Conservation (phyloP, 2,329 filamentous ascomycete species). For the Sarocladium strictum region DNA sequence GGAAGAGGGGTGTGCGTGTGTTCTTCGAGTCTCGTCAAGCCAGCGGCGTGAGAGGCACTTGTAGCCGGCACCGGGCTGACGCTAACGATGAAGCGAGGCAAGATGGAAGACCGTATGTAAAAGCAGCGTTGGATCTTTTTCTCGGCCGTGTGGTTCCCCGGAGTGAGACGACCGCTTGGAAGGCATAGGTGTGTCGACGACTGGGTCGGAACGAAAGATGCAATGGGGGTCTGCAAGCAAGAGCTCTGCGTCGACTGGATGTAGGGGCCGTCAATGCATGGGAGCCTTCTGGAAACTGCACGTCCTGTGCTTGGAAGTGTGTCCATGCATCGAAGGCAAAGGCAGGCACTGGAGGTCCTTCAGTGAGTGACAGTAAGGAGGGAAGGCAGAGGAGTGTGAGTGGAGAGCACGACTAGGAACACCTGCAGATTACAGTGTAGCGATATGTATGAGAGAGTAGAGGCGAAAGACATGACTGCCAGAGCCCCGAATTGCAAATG, state of each 20-base stretch:
- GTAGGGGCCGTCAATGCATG: not conserved
- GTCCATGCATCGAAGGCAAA: not conserved
- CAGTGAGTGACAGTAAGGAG: not conserved
- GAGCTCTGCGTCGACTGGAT: constrained; percentile 9
- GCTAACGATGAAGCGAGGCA: not conserved
- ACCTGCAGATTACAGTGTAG: no score
- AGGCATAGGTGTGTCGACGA: constrained; percentile 6
- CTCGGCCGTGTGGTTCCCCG: constrained; percentile 8
- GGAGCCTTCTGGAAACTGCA: not conserved
- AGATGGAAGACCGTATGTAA: not conserved
- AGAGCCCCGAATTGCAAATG: constrained; percentile 5
- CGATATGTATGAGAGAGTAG: not conserved
- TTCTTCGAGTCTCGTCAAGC: not conserved
- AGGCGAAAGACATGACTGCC: not conserved
- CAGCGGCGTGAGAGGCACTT: not conserved
- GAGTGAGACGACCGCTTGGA: constrained; percentile 11
- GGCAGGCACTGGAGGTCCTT: not conserved
- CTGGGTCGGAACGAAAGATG: constrained; percentile 16
- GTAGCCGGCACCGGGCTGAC: not conserved
- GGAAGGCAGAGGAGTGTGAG: not conserved
- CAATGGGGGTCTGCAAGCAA: constrained; percentile 18
- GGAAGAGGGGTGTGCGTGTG: not conserved
- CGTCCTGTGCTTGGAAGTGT: not conserved
- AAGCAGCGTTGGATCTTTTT: constrained; percentile 30
- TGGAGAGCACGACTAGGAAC: not conserved